Evolutionary conservation across 257 asterid species (phyloP), one percentile per base, ranked within the genome.

Genomic region (Linaria vulgaris): DNA sequence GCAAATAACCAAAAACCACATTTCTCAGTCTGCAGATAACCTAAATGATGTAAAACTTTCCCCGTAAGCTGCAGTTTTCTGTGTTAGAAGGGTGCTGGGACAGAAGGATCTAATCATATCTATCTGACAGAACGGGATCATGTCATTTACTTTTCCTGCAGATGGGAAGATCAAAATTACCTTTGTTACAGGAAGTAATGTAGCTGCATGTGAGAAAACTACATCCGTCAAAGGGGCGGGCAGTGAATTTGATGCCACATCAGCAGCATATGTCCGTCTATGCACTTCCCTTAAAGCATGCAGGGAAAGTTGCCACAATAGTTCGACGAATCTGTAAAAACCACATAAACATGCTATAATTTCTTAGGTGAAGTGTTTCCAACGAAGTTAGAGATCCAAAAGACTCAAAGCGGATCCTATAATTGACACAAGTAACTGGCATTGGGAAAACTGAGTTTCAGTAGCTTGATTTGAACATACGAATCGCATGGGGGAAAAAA

Each of bases 211-310:
- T 6, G 99, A 94, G 76, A 94, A 94, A 68, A 97, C 97, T 74
- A 94, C 97, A 82, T 94, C 99, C 30, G 99, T 94, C 76, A 94
- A 72, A 46, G 99, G 95, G 52, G 96, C 95, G 43, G 99, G 99
- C 71, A 84, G 76, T 25, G 99, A 94, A 59, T 86, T 90, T 64
- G 97, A 87, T 52, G 95, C 88, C 59, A 90, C 84, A 72, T 94
- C 99, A 74, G 95, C 82, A 15, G 95, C 76, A 75, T 87, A 94
- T 38, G 87, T 82, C 56, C 99, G 83, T 76, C 95, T 80, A 71
- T 94, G 97, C 68, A 94, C 99, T 75, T 94, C 99, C 75, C 99
- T 85, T 79, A 90, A 69, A 74, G 99, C 99, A 78, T 94, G 99
- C 82, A 94, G 67, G 37, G 99, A 94, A 69, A 94, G 97, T 80